Evolutionary conservation across 306 rosid genomes (phyloP).

Genomic region (Geum urbanum): DNA sequence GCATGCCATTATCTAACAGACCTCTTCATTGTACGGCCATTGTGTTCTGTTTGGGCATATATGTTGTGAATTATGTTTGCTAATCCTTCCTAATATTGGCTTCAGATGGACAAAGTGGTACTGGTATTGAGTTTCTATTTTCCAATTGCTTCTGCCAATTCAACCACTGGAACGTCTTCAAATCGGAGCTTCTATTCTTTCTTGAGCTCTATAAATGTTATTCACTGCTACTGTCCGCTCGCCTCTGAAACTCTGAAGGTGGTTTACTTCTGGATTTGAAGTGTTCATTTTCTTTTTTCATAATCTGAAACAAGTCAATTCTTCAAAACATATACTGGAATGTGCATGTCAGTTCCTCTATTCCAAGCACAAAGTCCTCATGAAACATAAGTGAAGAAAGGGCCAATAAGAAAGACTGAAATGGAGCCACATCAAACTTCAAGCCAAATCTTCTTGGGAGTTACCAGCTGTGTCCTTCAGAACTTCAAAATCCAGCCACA

Average conservation of each 20-base stretch:
- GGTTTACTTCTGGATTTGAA: no score
- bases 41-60: no score
- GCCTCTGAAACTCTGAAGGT: no score
- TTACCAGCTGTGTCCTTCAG: constrained; percentile 60
- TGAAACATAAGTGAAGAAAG: constrained; percentile 7
- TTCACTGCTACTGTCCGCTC: no score
- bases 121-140: not conserved
- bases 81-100: not conserved
- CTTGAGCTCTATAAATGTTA: no score
- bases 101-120: not conserved
- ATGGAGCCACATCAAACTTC: constrained; percentile 34
- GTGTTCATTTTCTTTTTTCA: no score
- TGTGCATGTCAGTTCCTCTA: constrained; percentile 21
- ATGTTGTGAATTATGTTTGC: not conserved
- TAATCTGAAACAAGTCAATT: no score
- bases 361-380: constrained; percentile 28
- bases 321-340: constrained; percentile 15
- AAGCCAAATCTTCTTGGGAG: constrained; percentile 42
- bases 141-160: not conserved
- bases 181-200: no score
- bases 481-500: constrained; percentile 42
- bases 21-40: no score
- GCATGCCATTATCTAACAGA: no score
- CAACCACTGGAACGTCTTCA: no score
- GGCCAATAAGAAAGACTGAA: constrained; percentile 24